phyloP scores from a whole-genome alignment of 306 rosid genomes.

The Trichosanthes truncata region DNA sequence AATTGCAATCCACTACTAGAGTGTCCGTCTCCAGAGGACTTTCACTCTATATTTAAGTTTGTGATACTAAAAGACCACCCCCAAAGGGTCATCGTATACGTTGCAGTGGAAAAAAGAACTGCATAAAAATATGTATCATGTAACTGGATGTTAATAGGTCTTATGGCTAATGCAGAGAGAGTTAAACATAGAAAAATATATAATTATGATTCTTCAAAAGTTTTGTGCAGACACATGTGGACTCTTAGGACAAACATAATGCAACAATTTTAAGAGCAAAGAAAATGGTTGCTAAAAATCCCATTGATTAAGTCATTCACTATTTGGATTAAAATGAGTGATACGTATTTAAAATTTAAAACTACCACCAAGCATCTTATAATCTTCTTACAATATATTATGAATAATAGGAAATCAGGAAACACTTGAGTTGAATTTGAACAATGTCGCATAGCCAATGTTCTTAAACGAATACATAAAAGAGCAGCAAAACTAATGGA shows the following conservation, averaged over 20 bases:
- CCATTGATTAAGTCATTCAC: background rate
- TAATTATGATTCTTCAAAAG: background rate
- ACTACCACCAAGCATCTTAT: background rate
- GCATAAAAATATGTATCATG: background rate
- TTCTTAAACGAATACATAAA: background rate
- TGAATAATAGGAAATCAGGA: background rate
- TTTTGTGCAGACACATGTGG: background rate
- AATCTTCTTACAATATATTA: background rate
- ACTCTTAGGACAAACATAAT: background rate
- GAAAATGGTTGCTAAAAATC: background rate
- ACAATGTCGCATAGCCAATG: background rate
- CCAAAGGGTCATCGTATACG: background rate
- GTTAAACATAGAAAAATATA: background rate
- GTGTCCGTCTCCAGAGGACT: background rate
- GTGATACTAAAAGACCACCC: background rate
- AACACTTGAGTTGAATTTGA: background rate
- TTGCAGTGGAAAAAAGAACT: background rate
- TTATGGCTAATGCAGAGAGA: background rate
- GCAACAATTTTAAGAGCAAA: background rate
- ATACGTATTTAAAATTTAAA: background rate
- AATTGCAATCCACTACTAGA: background rate
- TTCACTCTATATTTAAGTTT: background rate
- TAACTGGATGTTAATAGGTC: background rate
- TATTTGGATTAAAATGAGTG: background rate
- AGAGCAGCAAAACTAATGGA: conserved; percentile 6